phyloP scores from a whole-genome alignment of 176 grass and related monocot species.

The Zizania latifolia region DNA sequence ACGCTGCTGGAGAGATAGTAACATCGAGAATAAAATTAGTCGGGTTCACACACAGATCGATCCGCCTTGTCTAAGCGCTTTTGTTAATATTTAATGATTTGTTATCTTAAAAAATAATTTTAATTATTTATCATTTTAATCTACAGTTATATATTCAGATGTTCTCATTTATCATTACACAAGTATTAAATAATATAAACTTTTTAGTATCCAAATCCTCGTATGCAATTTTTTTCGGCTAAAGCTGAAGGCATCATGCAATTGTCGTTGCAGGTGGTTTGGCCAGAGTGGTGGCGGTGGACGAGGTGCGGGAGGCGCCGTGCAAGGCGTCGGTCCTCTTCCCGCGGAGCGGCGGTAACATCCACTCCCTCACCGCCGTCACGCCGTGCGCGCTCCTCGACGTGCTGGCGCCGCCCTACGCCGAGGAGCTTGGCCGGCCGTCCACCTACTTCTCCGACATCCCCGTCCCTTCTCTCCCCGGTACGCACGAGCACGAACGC shows the following conservation, averaged over 20 bases:
- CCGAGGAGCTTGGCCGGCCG: constrained; percentile 31
- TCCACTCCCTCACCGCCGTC: constrained; percentile 44
- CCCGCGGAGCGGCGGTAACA: constrained; percentile 47
- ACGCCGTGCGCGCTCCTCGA: constrained; percentile 56
- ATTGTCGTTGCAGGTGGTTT: constrained; percentile 26
- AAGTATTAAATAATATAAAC: no score
- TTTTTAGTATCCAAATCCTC: no score
- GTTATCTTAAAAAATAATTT: no score
- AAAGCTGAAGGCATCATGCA: constrained; percentile 14
- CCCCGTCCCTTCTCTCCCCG: constrained; percentile 33
- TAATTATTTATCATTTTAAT: no score
- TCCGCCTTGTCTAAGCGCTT: no score
- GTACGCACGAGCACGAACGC: neutral
- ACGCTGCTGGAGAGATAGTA: no score
- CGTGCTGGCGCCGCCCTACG: constrained; percentile 42
- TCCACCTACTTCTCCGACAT: constrained; percentile 42
- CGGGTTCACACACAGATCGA: no score
- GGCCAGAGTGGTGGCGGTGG: constrained; percentile 38
- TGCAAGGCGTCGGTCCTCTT: constrained; percentile 51
- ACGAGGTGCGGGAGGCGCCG: constrained; percentile 29
- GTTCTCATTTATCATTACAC: no score
- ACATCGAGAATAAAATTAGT: no score
- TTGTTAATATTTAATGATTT: no score
- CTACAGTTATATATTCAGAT: no score
- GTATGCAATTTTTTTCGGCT: no score